Evolutionary conservation across 306 rosid species (phyloP), one percentile per base, ranked within the genome.

Genomic region (Cajanus cajan): DNA sequence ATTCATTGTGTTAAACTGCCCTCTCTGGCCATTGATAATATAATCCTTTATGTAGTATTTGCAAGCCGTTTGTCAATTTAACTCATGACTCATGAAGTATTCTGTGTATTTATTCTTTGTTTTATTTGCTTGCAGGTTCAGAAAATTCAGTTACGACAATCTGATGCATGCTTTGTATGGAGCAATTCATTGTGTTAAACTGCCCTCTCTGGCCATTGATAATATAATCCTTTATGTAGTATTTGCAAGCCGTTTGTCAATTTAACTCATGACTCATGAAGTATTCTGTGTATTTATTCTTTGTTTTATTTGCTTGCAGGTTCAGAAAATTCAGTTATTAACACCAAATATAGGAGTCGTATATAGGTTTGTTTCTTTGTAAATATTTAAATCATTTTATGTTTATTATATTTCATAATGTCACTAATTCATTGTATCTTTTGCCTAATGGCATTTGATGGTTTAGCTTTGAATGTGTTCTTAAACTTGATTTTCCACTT

Each of bases 291-390:
- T 71, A 13, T 62, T 58, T 62, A 45, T 31, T 36, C 18, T 72
- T 63, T 41, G 37, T 34, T 68, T 57, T 74, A 39, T 82, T 71
- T 78, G 59, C 61, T 76, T 68, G 80, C 90, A 96, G 98, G 94
- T 96, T 73, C 93, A 91, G 67, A 96, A 96, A 77, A 95, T 95
- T 66, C 98, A 96, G 78, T 71, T 79, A 59, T 81, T 96, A 81
- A 93, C 99, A 48, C 96, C 98, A 80, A 91, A 96, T 78, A 93
- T 93, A 37, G 99, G 99, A 71, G 96, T 96, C 40, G 99, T 96
- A 58, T 96, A 91, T 88, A 96, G 97, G 98, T 96, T 73, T 76
- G 87, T 62, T 70, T 77, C 75, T 71, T 36, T 7, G 19, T 33
- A 59, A 58, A 13, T 68, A 14, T 62, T 87, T 22, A 19, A 69